Evolutionary conservation across 202 grass and related monocot genomes (phyloP).

Genomic region (Brachypodium distachyon): DNA sequence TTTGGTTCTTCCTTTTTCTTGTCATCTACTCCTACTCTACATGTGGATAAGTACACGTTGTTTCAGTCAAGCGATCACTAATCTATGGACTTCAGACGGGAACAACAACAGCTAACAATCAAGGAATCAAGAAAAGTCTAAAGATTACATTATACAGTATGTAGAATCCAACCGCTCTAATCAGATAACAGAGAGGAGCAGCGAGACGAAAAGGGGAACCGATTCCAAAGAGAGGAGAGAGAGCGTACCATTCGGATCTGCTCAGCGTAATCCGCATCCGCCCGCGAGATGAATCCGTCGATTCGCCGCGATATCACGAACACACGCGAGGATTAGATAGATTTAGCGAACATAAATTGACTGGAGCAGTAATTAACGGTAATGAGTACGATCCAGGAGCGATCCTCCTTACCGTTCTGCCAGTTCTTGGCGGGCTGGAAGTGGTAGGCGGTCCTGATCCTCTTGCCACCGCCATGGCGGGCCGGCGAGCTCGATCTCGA

Average conservation of each 20-base stretch:
- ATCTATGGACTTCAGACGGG: no score
- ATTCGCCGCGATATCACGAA: neutral
- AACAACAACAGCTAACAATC: no score
- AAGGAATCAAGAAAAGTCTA: no score
- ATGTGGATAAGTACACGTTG: neutral
- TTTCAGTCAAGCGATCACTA: no score
- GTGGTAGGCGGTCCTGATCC: conserved; percentile 62
- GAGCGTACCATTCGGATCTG: conserved; percentile 60
- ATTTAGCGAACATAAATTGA: neutral
- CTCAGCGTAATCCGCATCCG: neutral
- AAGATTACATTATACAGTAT: no score
- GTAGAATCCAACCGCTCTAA: neutral
- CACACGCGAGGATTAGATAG: neutral
- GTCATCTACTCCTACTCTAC: no score
- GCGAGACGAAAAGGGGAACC: neutral
- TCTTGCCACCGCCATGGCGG: neutral
- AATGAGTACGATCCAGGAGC: neutral
- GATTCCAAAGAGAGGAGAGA: no score
- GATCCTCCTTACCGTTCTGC: conserved; percentile 38
- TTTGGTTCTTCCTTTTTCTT: neutral
- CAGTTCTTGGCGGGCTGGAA: conserved; percentile 71
- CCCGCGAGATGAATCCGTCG: neutral
- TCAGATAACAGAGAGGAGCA: neutral
- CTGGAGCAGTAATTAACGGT: no score
- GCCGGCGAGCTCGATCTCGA: neutral